phyloP scores from a whole-genome alignment of 2,329 filamentous ascomycete species.

The Juglanconis sp. region DNA sequence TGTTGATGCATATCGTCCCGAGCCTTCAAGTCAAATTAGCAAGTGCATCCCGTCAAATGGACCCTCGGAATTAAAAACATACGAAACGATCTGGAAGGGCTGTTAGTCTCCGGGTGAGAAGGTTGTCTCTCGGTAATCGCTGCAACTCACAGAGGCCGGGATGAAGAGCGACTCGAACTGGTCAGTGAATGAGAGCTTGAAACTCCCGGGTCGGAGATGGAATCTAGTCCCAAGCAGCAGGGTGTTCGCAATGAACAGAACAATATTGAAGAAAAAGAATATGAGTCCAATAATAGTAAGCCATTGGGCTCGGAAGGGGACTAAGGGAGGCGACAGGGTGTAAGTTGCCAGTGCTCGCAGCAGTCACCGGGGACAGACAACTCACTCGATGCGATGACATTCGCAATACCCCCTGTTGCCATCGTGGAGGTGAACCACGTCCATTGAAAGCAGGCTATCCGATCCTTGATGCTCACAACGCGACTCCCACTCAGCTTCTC shows the following conservation, averaged over 20 bases:
- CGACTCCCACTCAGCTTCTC: conserved; percentile 22
- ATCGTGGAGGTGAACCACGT: conserved; percentile 75
- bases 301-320: conserved; percentile 53
- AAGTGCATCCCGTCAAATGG: conserved; percentile 47
- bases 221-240: conserved; percentile 66
- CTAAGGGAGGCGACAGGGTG: conserved; percentile 25
- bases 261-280: conserved; percentile 62
- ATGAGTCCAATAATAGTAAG: conserved; percentile 56
- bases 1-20: conserved; percentile 74
- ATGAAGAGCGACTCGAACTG: conserved; percentile 77
- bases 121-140: not conserved
- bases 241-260: conserved; percentile 62
- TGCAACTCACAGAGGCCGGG: conserved; percentile 55
- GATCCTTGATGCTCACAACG: conserved; percentile 42
- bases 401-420: conserved; percentile 56
- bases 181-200: conserved; percentile 69
- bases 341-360: not conserved
- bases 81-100: conserved; percentile 40
- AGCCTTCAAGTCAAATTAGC: conserved; percentile 46
- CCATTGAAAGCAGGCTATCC: conserved; percentile 59
- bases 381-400: conserved; percentile 53
- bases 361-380: conserved; percentile 4
- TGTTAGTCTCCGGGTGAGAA: not conserved
- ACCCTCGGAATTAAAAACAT: conserved; percentile 21
- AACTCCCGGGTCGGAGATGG: conserved; percentile 65